Evolutionary conservation across 768 basidiomycete species (phyloP), one percentile per base, ranked within the genome.

Genomic region (Myochromella boudieri): DNA sequence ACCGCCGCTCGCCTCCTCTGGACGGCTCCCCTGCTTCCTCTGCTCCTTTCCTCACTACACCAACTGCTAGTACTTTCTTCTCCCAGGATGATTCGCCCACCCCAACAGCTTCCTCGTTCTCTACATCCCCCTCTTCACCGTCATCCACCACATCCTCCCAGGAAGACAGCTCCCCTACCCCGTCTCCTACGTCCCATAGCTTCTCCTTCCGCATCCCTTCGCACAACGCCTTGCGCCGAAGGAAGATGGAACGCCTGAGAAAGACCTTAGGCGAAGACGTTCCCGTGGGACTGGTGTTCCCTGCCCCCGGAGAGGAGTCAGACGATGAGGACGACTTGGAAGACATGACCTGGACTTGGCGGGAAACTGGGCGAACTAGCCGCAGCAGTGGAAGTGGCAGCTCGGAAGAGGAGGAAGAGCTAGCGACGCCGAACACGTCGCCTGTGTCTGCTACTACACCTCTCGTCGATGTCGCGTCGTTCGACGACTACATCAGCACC

Each of bases 161-260:
- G 29, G 18, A 11, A 14, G n/a, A 9, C 9, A 40, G 59, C 45
- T 42, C 60, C n/a, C 36, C 60, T 6, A 41, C 52, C 18, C 31
- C 46, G 24, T 66, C 69, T 22, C 60, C 69, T n/a, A 53, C 60
- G 3, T 43, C 61, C 25, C 68, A 70, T 4, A 56, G 60, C 1
- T 74, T 77, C 59, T 55, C 55, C 18, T 68, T 78, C 29, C 68
- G 76, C 12, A 69, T 75, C 36, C 68, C 75, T 1, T 72, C 77
- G 6, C 55, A 71, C 3, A 67, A 62, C 15, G 58, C 62, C 34
- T 38, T 71, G 12, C 73, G 81, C 18, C 72, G 77, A 37, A 66
- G 69, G 53, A 87, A 85, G 62, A 79, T 88, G 72, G 82, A 84
- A 39, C 70, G 78, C 25, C 66, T 88, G 40, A 71, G 79, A 42